Base-by-base conservation (phyloP, 148 eudicot genomes). In the Linanthus parryae region DNA sequence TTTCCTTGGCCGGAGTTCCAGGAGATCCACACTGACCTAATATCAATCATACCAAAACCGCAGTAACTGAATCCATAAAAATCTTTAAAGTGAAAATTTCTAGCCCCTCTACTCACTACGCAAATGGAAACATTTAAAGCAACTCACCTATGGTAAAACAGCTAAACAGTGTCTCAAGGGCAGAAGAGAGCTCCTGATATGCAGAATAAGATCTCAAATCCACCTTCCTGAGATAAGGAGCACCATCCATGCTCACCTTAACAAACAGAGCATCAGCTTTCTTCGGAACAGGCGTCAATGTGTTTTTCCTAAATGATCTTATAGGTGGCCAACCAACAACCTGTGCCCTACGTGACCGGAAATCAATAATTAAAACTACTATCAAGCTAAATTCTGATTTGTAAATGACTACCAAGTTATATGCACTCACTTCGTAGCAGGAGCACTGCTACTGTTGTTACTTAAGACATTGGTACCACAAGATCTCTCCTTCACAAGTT, bases 161-260 rank as follows among this genome's bases (percentile, higher is more conserved):
- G 57, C 76, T 72, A 31, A 84, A 77, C 87, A 84, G 80, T 24
- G 64, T 75, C 68, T 84, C 77, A n/a, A 84, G 77, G 37, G 72
- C 79, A 33, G 71, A 74, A 33, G 83, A 70, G 14, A 84, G 71
- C 33, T 84, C 92, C 18, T 56, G 52, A 63, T 80, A 81, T 14
- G 70, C 59, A 8, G 58, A 39, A 63, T 77, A 84, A 37, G 60
- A 48, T 62, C 63, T 74, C 35, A 84, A 67, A 44, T 84, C 84
- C 30, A 84, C 75, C 54, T 84, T 84, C 49, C 94, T 69, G 39
- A 81, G 67, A 63, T 78, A 84, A 1, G 84, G 88, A 41, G 84
- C 88, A 63, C 94, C 88, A 61, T 84, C 94, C 94, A 84, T 84
- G 69, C 94, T 78, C 60, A 81, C 84, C 48, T 84, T 84, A 17